A percentile compares a stretch with the other conserved stretches of the same genome.
These are phyloP conservation scores for Fusarium secorum DNA, from an alignment of 2,329 filamentous ascomycete species.

Conservation along the genomic window DNA sequence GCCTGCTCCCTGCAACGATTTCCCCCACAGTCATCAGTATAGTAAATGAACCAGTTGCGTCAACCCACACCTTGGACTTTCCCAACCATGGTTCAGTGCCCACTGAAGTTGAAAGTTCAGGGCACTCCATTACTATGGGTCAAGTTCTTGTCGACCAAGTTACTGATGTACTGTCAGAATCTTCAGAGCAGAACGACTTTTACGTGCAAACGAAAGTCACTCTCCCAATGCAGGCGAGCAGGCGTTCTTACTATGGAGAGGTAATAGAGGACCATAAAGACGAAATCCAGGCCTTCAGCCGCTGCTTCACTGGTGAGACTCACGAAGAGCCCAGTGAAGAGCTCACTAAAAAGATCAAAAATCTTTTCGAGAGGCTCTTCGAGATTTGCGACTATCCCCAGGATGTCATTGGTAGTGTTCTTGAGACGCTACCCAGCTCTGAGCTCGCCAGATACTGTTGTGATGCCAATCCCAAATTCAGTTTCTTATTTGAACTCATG, in stretches of 20 bases:
- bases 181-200: conserved; percentile 11
- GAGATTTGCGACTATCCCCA: conserved; percentile 66
- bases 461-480: conserved; percentile 67
- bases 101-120: conserved; percentile 35
- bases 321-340: conserved; percentile 49
- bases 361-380: conserved; percentile 59
- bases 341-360: conserved; percentile 57
- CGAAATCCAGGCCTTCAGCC: conserved; percentile 56
- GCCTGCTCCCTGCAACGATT: conserved; percentile 45
- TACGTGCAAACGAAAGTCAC: conserved; percentile 59
- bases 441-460: conserved; percentile 62
- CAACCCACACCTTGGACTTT: conserved; percentile 32
- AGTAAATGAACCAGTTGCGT: conserved; percentile 37
- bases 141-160: conserved; percentile 37
- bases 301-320: conserved; percentile 52
- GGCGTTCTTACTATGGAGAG: conserved; percentile 61
- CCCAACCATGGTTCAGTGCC: conserved; percentile 27
- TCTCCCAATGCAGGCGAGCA: conserved; percentile 63
- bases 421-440: conserved; percentile 49
- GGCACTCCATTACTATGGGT: conserved; percentile 39
- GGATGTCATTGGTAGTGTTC: conserved; percentile 55
- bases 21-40: conserved; percentile 51
- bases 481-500: conserved; percentile 63
- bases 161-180: conserved; percentile 34
- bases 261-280: conserved; percentile 54